phyloP scores from a whole-genome alignment of 2,329 filamentous ascomycete genomes.

The Fusarium proliferatum region DNA sequence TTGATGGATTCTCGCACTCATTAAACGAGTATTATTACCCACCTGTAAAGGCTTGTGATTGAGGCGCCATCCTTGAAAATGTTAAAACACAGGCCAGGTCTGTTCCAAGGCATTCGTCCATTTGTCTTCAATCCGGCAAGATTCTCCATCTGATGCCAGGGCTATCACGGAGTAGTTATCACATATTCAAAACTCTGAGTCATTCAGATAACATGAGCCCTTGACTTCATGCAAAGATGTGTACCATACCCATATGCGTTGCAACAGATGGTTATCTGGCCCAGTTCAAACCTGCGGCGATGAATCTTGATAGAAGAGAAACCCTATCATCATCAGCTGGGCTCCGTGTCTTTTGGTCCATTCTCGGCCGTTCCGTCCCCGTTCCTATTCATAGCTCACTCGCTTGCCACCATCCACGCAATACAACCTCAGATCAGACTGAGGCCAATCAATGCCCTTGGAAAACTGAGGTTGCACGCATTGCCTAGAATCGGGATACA shows the following conservation, averaged over 20 bases:
- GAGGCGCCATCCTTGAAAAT: conserved; percentile 8
- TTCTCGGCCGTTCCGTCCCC: conserved; percentile 23
- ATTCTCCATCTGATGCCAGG: conserved; percentile 11
- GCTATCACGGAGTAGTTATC: conserved; percentile 6
- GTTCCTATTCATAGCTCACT: conserved; percentile 37
- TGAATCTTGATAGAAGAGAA: neutral
- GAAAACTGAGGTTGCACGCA: conserved; percentile 10
- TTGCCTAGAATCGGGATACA: neutral
- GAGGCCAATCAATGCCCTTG: conserved; percentile 13
- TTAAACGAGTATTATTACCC: conserved; percentile 32
- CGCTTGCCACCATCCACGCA: conserved; percentile 25
- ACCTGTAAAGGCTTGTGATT: conserved; percentile 14
- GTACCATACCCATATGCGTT: neutral
- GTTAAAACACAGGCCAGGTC: conserved; percentile 17
- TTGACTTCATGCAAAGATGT: conserved; percentile 36
- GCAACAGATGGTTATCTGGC: neutral
- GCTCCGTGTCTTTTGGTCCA: neutral
- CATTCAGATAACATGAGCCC: conserved; percentile 12
- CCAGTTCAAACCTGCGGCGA: neutral
- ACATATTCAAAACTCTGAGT: conserved; percentile 7
- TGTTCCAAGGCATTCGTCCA: conserved; percentile 22
- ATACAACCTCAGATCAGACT: conserved; percentile 29
- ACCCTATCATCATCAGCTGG: neutral
- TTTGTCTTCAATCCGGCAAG: neutral
- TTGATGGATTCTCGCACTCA: conserved; percentile 17